phyloP scores from a whole-genome alignment of 768 basidiomycete species.

The Russula sp. region DNA sequence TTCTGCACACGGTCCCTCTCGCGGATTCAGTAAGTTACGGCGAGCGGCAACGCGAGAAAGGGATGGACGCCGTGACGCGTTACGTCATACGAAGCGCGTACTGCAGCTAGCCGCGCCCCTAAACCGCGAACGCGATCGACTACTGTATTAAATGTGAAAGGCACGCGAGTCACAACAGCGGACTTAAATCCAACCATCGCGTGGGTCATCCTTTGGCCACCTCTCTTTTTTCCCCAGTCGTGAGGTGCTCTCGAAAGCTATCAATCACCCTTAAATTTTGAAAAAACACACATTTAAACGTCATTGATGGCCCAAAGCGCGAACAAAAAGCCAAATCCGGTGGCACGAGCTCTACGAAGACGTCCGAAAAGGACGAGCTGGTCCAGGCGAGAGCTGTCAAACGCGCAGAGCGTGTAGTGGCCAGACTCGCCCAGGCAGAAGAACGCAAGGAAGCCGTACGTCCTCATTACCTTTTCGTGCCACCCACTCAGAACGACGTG shows the following conservation, averaged over 20 bases:
- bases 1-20: too few species aligned
- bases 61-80: background rate
- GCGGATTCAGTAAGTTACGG: too few species aligned
- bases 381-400: constrained; percentile 5
- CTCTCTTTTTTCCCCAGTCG: background rate
- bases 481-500: background rate
- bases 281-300: background rate
- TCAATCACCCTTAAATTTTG: background rate
- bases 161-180: background rate
- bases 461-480: background rate
- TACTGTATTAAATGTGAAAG: background rate
- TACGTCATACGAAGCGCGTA: background rate
- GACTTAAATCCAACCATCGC: background rate
- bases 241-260: background rate
- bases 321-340: background rate
- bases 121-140: background rate
- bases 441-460: constrained; percentile 12
- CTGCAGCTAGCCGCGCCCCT: background rate
- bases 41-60: too few species aligned
- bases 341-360: background rate
- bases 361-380: background rate
- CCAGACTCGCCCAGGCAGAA: constrained; percentile 9
- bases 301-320: background rate
- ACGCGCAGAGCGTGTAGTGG: constrained; percentile 4
- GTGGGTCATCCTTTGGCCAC: background rate